phyloP scores from a whole-genome alignment of 2,329 filamentous ascomycete genomes.

The Knoxdaviesia proteae region DNA sequence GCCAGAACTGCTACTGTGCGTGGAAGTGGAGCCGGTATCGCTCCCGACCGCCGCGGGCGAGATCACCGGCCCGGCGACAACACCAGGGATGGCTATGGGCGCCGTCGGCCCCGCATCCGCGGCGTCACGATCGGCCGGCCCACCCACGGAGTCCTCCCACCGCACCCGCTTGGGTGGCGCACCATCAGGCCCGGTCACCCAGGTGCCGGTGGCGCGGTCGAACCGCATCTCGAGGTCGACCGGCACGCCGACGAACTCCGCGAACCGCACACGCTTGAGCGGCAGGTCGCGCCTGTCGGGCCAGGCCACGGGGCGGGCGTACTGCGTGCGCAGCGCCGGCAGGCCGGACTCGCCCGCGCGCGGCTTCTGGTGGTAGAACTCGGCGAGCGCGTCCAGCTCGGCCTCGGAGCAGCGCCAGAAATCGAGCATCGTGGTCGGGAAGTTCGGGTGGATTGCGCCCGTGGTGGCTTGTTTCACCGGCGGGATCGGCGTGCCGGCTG shows the following conservation, averaged over 20 bases:
- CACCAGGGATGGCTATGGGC: too few species aligned
- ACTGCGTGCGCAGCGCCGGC: constrained; percentile 16
- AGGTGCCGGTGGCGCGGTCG: constrained; percentile 21
- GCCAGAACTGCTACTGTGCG: too few species aligned
- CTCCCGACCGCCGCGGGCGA: too few species aligned
- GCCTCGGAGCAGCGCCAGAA: constrained; percentile 55
- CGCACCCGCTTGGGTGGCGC: background rate
- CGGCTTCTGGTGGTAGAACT: constrained; percentile 46
- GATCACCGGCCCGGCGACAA: too few species aligned
- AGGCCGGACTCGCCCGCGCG: too few species aligned
- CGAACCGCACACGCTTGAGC: constrained; percentile 49
- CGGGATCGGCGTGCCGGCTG: constrained; percentile 16
- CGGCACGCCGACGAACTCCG: constrained; percentile 50
- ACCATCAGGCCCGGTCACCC: constrained; percentile 12
- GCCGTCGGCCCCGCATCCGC: too few species aligned
- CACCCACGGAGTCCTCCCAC: background rate
- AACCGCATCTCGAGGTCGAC: constrained; percentile 18
- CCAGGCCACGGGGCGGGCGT: constrained; percentile 52
- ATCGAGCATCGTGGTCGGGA: constrained; percentile 44
- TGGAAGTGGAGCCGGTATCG: too few species aligned
- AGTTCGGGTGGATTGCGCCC: constrained; percentile 41
- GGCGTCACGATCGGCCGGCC: background rate
- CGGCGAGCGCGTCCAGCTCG: constrained; percentile 48
- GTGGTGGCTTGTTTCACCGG: constrained; percentile 44
- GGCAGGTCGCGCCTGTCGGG: constrained; percentile 17